Evolutionary conservation across 148 eudicot species (phyloP), one percentile per base, ranked within the genome.

Genomic region (Silene conica): DNA sequence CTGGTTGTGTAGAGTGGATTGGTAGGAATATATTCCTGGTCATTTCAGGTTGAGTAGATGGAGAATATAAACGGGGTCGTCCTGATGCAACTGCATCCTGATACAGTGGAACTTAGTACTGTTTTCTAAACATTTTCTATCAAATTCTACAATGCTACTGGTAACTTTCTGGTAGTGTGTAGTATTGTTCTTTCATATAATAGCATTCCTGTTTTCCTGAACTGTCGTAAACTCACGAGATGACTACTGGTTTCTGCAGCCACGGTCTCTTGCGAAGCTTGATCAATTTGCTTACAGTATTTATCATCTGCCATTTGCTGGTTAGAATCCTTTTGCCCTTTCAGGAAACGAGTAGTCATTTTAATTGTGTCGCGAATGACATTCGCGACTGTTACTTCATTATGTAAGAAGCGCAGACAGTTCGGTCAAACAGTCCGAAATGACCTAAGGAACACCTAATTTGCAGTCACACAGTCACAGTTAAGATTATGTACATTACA

Each of bases 21-120:
- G 16, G 56, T n/a, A 67, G 70, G 61, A 70, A 73, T 67, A 67
- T 67, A 73, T 78, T 72, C 81, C 58, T 13, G 59, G 6, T 55
- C 59, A 18, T 18, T 55, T 55, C 19, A 5, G n/a, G 7, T 12
- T 14, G 20, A 18, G 13, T 59, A 8, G 19, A 21, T 59, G 63
- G 63, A 59, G 10, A 59, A 59, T 59, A n/a, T 59, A 59, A 59
- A 3, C 11, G 59, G 59, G 25, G 2, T 59, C 25, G 10, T 21
- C 63, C 13, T 59, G 0, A 59, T 7, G 63, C 26, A 19, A 59
- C 25, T 59, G 63, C 22, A 59, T 59, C 23, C 22, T 20, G 63
- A 7, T 59, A n/a, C 22, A 19, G 25, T 59, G 26, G 2, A 23
- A n/a, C 63, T 59, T 8, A 19, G 63, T 59, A 59, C 63, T n/a